Evolutionary conservation across 2,329 filamentous ascomycete genomes (phyloP), one percentile per base, ranked within the genome.

Genomic region (Fusarium devonianum): DNA sequence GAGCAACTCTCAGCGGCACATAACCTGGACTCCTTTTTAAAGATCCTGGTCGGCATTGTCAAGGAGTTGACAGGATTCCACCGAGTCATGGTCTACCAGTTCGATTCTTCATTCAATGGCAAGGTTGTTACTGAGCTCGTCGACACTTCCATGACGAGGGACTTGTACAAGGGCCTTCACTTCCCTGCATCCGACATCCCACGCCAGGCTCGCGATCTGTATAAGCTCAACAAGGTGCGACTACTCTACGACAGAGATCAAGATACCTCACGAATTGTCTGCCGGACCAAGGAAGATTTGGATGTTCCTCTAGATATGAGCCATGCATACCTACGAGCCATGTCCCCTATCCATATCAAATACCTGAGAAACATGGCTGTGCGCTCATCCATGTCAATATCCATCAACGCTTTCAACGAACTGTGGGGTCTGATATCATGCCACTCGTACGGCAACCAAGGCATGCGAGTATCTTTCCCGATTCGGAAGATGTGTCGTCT

Each of bases 301-400:
- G 86, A 91, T 37, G 77, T 70, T 0, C 90, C 92, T 0, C 71
- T 96, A 4, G 90, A 96, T 67, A 85, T 96, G 69, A 94, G 89
- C 2, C 88, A 94, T 64, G 82, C 88, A 0, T 94, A 95, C 66
- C 80, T 96, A 2, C 84, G 92, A 43, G 91, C 92, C 55, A 96
- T 96, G 84, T 95, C 90, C 1, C 91, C 92, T 0, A 92, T 96
- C 30, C 90, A 94, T 66, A 71, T 96, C 44, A 95, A 95, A 66
- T 96, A 96, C 62, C 77, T 96, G 3, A 81, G 76, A 5, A 92
- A 96, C 67, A 96, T 96, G 92, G 87, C 86, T 7, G 91, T 96
- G 1, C 85, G 91, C n/a, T 90, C 90, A 0, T 96, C 90, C 57
- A 96, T 96, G 91, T 96, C 91, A 0, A 92, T 96, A 53, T 95